A percentile compares a stretch with the other conserved stretches of the same genome.
Evolutionary conservation across 495 filamentous ascomycete species (phyloP).

Genomic region (Penicillium daleae): DNA sequence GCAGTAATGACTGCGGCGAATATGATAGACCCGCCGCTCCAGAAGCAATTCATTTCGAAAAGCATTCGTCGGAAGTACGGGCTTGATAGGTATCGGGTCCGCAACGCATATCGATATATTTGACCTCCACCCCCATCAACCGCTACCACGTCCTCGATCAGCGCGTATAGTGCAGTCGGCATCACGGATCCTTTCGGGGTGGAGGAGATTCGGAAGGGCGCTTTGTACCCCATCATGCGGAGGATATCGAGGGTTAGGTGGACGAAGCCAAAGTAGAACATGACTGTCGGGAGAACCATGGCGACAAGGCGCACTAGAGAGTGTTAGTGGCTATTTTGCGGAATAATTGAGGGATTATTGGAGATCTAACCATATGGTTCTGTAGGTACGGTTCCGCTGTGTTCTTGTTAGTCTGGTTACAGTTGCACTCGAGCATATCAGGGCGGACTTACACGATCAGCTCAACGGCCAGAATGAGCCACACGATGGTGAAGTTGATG

Average conservation of each 20-base stretch:
- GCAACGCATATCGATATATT: conserved; percentile 65
- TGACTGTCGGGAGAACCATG: conserved; percentile 62
- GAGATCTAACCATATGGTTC: conserved; percentile 42
- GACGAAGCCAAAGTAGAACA: conserved; percentile 62
- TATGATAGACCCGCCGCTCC: conserved; percentile 64
- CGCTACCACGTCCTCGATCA: conserved; percentile 80
- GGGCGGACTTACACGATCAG: conserved; percentile 52
- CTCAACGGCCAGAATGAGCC: conserved; percentile 53
- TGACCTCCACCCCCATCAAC: conserved; percentile 77
- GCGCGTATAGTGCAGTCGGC: conserved; percentile 70
- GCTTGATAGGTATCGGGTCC: conserved; percentile 70
- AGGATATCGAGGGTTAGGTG: conserved; percentile 55
- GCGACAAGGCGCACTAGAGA: conserved; percentile 59
- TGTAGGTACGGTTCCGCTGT: conserved; percentile 45
- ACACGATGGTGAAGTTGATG: conserved; percentile 61
- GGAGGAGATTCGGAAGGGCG: conserved; percentile 74
- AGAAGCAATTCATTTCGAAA: conserved; percentile 73
- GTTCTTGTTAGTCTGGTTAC: conserved; percentile 27
- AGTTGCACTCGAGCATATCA: background rate
- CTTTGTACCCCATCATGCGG: conserved; percentile 45
- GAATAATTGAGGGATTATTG: conserved; percentile 9
- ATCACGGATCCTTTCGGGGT: conserved; percentile 68
- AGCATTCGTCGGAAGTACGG: conserved; percentile 73
- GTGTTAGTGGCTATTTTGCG: too few species aligned
- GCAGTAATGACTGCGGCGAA: conserved; percentile 60